Evolutionary conservation across 2,329 filamentous ascomycete species (phyloP).

Genomic region (Dothidotthia symphoricarpi): DNA sequence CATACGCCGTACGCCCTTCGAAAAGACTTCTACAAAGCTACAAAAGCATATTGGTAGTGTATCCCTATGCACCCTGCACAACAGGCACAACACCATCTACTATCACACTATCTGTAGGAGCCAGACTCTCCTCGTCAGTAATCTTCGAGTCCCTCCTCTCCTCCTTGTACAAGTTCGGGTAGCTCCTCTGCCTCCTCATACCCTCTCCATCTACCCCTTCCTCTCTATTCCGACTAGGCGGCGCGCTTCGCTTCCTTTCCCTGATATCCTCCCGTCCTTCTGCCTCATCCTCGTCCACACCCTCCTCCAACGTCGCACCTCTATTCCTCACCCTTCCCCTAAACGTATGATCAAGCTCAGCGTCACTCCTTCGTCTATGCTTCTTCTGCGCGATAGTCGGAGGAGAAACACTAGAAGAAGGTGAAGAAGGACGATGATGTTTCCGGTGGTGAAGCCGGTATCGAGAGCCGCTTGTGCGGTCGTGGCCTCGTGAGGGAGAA

Average conservation of each 20-base stretch:
- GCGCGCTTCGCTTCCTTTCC: slow-evolving; percentile 34
- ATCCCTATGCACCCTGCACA: too few species aligned
- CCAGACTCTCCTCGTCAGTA: too few species aligned
- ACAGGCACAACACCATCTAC: too few species aligned
- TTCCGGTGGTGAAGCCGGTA: slow-evolving; percentile 34
- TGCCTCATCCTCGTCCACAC: slow-evolving; percentile 20
- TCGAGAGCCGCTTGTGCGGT: slow-evolving; percentile 32
- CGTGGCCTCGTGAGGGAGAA: slow-evolving; percentile 37
- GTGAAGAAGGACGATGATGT: slow-evolving; percentile 30
- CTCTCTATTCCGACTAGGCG: slow-evolving; percentile 34
- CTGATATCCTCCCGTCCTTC: slow-evolving; percentile 19
- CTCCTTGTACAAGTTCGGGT: slow-evolving; percentile 32
- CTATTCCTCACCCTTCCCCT: slow-evolving; percentile 25
- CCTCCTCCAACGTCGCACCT: slow-evolving; percentile 25
- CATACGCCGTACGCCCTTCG: too few species aligned
- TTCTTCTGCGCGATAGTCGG: slow-evolving; percentile 23
- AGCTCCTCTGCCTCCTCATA: slow-evolving; percentile 41
- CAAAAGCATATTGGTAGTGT: too few species aligned
- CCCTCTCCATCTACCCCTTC: slow-evolving; percentile 17
- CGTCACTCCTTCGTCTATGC: slow-evolving; percentile 34
- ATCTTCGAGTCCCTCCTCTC: slow-evolving; percentile 20
- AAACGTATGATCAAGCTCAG: slow-evolving; percentile 37
- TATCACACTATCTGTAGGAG: too few species aligned
- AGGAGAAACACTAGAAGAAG: slow-evolving; percentile 24
- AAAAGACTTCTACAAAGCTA: too few species aligned